Conservation (phyloP, 179 eudicot genomes). For the Heliamphora pulchella region DNA sequence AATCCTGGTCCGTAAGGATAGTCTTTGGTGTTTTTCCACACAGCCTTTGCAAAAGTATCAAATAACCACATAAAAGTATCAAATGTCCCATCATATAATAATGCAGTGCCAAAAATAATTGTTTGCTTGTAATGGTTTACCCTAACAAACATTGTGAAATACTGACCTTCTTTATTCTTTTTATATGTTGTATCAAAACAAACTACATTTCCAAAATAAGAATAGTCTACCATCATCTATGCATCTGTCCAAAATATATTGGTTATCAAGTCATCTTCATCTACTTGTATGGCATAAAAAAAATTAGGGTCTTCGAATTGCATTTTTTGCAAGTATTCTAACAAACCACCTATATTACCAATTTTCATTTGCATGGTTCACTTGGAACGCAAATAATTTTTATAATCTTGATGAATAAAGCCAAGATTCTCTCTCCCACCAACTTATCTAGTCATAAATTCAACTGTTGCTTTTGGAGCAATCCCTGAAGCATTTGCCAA, state of each 20-base stretch:
- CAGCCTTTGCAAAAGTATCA: constrained; percentile 15
- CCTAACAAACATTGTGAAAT: constrained; percentile 14
- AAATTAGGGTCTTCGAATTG: too few species aligned
- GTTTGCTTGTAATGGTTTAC: not conserved
- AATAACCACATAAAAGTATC: constrained; percentile 18
- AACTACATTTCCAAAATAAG: not conserved
- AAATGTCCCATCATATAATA: constrained; percentile 9
- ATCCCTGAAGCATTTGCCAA: not conserved
- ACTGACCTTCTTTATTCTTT: constrained; percentile 1
- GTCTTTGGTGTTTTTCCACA: constrained; percentile 16
- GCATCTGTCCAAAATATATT: too few species aligned
- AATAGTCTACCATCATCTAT: too few species aligned
- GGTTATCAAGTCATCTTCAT: too few species aligned
- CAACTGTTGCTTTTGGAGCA: not conserved
- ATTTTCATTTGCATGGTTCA: not conserved
- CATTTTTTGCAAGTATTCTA: not conserved
- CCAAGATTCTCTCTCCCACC: constrained; percentile 1
- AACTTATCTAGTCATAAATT: not conserved
- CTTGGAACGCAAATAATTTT: not conserved
- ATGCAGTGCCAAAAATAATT: not conserved
- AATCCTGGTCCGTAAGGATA: constrained; percentile 7
- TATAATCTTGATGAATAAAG: constrained; percentile 13
- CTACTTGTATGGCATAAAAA: too few species aligned
- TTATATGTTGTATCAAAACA: not conserved
- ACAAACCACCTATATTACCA: constrained; percentile 3